Evolutionary conservation across 1,284 basidiomycete genomes (phyloP).

Genomic region (Boletus holoroseus): DNA sequence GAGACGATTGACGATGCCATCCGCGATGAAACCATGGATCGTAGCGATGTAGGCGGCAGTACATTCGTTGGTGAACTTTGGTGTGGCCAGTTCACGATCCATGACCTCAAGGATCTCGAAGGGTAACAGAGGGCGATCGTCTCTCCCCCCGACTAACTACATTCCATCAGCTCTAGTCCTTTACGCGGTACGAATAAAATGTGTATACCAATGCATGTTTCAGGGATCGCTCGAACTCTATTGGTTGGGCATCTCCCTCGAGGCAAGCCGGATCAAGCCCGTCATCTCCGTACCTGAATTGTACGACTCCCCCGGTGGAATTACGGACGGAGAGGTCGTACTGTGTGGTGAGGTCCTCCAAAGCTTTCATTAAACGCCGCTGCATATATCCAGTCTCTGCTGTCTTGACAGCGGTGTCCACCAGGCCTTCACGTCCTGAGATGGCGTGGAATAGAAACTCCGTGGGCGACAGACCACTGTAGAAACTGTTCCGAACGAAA

Average conservation of each 20-base stretch:
- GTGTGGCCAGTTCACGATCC: constrained; percentile 56
- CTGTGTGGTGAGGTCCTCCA: constrained; percentile 95
- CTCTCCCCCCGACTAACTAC: constrained; percentile 59
- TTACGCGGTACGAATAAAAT: background rate
- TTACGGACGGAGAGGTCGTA: constrained; percentile 98
- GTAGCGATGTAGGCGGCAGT: constrained; percentile 74
- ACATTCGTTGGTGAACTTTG: constrained; percentile 64
- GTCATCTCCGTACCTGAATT: constrained; percentile 97
- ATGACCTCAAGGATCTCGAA: constrained; percentile 82
- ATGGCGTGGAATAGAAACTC: constrained; percentile 99
- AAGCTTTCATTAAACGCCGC: constrained; percentile 95
- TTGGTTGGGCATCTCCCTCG: constrained; percentile 90
- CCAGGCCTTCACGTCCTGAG: constrained; percentile 96
- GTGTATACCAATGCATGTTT: constrained; percentile 71
- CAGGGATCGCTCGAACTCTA: constrained; percentile 88
- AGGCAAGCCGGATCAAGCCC: constrained; percentile 94
- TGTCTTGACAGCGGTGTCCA: constrained; percentile 99
- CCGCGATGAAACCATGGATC: constrained; percentile 70
- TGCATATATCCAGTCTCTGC: constrained; percentile 99
- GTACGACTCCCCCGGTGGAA: constrained; percentile 93
- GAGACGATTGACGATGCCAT: constrained; percentile 65
- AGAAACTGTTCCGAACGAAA: constrained; percentile 98
- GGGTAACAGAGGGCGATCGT: constrained; percentile 69
- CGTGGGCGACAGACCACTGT: constrained; percentile 87
- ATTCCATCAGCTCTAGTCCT: background rate